Conservation (phyloP, 2,329 filamentous ascomycete species). For the Gliomastix tumulicola region DNA sequence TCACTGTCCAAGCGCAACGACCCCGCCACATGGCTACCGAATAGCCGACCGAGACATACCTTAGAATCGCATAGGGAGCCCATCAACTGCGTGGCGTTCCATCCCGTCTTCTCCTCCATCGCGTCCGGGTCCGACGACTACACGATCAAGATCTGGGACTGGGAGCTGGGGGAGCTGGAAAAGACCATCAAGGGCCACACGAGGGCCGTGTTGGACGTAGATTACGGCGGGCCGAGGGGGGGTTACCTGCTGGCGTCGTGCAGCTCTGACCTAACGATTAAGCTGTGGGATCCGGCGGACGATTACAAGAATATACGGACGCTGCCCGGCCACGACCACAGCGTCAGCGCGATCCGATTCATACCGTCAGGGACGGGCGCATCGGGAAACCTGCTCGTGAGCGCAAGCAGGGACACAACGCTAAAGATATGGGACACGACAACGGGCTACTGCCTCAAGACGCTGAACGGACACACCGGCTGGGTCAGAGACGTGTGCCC, state of each 20-base stretch:
- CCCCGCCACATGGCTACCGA: conserved; percentile 79
- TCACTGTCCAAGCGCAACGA: conserved; percentile 77
- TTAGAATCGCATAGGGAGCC: conserved; percentile 76
- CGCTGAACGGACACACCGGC: conserved; percentile 75
- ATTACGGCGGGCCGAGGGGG: conserved; percentile 80
- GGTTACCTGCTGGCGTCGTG: conserved; percentile 58
- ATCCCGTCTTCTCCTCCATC: conserved; percentile 83
- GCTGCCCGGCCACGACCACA: conserved; percentile 86
- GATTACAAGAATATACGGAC: conserved; percentile 95
- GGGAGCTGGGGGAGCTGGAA: conserved; percentile 87
- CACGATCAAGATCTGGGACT: conserved; percentile 97
- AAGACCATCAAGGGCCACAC: conserved; percentile 89
- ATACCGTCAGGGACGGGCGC: conserved; percentile 54
- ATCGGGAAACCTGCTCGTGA: conserved; percentile 78
- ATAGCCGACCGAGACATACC: conserved; percentile 71
- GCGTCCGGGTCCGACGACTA: conserved; percentile 88
- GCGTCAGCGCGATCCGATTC: conserved; percentile 81
- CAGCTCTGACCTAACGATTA: conserved; percentile 86
- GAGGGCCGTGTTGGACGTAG: conserved; percentile 78
- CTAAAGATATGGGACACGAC: conserved; percentile 89
- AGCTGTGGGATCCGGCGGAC: conserved; percentile 86
- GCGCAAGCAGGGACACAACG: conserved; percentile 77
- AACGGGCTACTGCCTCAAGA: conserved; percentile 87
- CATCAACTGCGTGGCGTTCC: conserved; percentile 85
- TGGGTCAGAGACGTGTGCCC: conserved; percentile 90